Evolutionary conservation across 2,329 filamentous ascomycete genomes (phyloP), one percentile per base, ranked within the genome.

Genomic region (Ceratocystis papillata): DNA sequence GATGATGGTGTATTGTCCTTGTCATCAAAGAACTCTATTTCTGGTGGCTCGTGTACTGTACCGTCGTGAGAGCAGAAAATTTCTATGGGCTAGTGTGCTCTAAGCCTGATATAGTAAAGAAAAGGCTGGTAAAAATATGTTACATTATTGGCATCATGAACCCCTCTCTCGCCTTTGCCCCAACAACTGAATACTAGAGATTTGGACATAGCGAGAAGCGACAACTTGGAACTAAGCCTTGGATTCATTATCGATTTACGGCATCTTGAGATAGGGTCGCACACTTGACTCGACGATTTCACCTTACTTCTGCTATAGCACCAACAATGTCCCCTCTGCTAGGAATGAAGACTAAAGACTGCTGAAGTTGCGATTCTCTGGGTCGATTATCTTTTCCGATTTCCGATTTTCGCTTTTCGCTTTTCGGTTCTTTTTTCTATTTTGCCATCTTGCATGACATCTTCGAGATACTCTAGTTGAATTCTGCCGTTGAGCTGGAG

Each of bases 31-130:
- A 15, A 53, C 7, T 28, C 55, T n/a, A 37, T 59, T 59, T 37
- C 15, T 30, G 55, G 55, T 59, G 55, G 55, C 28, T 59, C 55
- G 55, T 59, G 55, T 55, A 41, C 50, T 25, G 10, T 59, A 28
- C 48, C 55, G 15, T 20, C n/a, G 17, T n/a, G 55, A n/a, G 17
- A 8, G 33, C 1, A 33, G 55, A 59, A 20, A 20, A 30, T 59
- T 59, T 59, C 28, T 25, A n/a, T 25, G 10, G 28, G 25, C 28
- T 59, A 59, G 55, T n/a, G 15, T 33, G 10, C 15, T 53, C 48
- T 28, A 53, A n/a, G 25, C 20, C 48, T 28, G 20, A 53, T 25
- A n/a, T 41, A 53, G 22, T 53, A 10, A 3, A 53, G 48, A 28
- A 53, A 28, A 53, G 48, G 48, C 48, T 15, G 20, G 48, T 25